phyloP scores from a whole-genome alignment of 495 filamentous ascomycete species.

The Penicillium roqueforti region DNA sequence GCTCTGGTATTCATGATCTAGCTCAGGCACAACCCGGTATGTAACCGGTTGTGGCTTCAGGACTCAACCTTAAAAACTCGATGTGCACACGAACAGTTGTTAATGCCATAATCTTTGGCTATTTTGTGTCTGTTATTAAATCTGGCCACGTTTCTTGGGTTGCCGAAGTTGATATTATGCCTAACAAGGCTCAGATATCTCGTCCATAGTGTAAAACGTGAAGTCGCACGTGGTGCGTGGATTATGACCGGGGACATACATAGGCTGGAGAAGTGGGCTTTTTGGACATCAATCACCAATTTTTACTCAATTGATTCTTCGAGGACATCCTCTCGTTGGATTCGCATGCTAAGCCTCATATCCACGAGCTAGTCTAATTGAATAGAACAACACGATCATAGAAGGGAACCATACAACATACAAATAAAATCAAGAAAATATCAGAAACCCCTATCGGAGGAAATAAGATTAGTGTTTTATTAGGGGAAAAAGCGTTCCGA shows the following conservation, averaged over 20 bases:
- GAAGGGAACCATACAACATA: background rate
- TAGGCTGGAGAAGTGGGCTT: background rate
- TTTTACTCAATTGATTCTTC: background rate
- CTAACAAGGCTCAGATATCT: background rate
- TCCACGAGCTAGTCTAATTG: background rate
- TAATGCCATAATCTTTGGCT: background rate
- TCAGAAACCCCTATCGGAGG: background rate
- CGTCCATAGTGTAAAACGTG: background rate
- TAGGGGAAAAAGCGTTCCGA: background rate
- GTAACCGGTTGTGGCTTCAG: slow-evolving; percentile 24
- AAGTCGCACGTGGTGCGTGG: background rate
- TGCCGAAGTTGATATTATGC: background rate
- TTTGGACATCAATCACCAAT: background rate
- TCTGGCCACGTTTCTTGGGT: background rate
- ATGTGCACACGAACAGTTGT: slow-evolving; percentile 12
- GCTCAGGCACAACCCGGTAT: background rate
- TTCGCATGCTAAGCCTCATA: too few relatives aligned
- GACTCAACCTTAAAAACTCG: slow-evolving; percentile 14
- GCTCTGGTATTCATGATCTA: background rate
- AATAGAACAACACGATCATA: background rate
- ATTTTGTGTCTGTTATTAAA: background rate
- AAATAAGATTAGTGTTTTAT: background rate
- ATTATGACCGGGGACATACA: background rate
- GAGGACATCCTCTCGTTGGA: background rate
- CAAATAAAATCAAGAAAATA: background rate